Evolutionary conservation across 179 eudicot species (phyloP).

Genomic region (Silene coronaria): DNA sequence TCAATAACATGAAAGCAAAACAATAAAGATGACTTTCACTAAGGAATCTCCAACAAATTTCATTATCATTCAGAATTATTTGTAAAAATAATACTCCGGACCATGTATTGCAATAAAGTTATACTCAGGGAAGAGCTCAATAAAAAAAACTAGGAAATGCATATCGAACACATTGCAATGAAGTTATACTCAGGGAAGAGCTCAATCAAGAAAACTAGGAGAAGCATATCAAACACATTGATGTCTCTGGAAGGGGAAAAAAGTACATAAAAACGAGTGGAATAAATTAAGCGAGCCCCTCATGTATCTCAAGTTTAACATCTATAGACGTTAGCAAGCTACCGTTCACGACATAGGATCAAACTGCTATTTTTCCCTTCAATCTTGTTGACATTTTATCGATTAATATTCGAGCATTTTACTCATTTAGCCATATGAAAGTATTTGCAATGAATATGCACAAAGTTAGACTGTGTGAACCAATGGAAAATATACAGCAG

Average conservation of each 20-base stretch:
- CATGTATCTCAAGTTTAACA: too few relatives aligned
- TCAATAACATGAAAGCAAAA: background rate
- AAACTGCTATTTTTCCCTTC: too few relatives aligned
- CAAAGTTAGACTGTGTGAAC: too few relatives aligned
- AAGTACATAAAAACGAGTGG: background rate
- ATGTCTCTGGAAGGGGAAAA: background rate
- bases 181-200: background rate
- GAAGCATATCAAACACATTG: background rate
- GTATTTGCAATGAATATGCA: too few relatives aligned
- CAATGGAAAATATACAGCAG: too few relatives aligned
- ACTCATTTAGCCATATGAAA: too few relatives aligned
- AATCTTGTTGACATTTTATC: too few relatives aligned
- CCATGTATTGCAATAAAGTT: background rate
- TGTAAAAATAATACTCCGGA: background rate
- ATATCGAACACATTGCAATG: background rate
- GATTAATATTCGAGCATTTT: too few relatives aligned
- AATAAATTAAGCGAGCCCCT: too few relatives aligned
- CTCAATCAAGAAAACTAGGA: background rate
- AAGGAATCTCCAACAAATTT: background rate
- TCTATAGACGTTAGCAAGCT: too few relatives aligned
- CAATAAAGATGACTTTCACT: conserved; percentile 1
- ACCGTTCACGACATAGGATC: too few relatives aligned
- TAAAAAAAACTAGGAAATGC: background rate
- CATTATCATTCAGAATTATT: background rate
- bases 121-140: background rate